Evolutionary conservation across 2,329 filamentous ascomycete genomes (phyloP), one percentile per base, ranked within the genome.

Genomic region (Diplodia intermedia): DNA sequence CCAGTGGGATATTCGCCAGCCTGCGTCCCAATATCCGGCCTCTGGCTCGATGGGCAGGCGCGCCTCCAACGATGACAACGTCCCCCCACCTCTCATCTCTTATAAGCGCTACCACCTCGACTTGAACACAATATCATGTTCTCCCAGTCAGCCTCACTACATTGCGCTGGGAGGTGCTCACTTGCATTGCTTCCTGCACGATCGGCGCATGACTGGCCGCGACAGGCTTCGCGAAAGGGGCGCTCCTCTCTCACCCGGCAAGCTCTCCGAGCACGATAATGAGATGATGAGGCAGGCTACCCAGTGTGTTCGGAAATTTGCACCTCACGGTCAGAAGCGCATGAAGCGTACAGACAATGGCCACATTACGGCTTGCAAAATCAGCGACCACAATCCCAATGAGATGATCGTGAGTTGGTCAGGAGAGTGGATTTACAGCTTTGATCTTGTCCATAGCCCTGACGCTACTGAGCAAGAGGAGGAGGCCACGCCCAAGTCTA

Each of bases 321-420:
- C 88, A 14, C 88, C 88, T 1, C 80, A 84, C 69, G 86, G 88
- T n/a, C 83, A 86, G 76, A 80, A 79, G 70, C 79, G 78, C 50
- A 86, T 86, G 83, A 76, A 80, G 67, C 80, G 81, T 54, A 81
- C 79, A 68, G 86, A 89, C 66, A 85, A 85, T 69, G 86, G 88
- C 4, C 88, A 90, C 72, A 90, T 91, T 72, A 90, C 89, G 2
- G 88, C 89, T 18, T 90, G 88, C 77, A 91, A 90, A 77, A 91
- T 91, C 73, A 90, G 88, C 71, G 87, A 90, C 77, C 87, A 86
- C 9, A 85, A 89, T 69, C 89, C 89, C 0, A 88, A 90, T 70
- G 88, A 91, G 72, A 85, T 91, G 73, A 78, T 91, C 15, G 89
- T 87, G 26, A 90, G 88, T 72, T 91, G 89, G 89, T 90, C 87